Evolutionary conservation across 441 rosid species (phyloP), one percentile per base, ranked within the genome.

Genomic region (Oxalis stricta): DNA sequence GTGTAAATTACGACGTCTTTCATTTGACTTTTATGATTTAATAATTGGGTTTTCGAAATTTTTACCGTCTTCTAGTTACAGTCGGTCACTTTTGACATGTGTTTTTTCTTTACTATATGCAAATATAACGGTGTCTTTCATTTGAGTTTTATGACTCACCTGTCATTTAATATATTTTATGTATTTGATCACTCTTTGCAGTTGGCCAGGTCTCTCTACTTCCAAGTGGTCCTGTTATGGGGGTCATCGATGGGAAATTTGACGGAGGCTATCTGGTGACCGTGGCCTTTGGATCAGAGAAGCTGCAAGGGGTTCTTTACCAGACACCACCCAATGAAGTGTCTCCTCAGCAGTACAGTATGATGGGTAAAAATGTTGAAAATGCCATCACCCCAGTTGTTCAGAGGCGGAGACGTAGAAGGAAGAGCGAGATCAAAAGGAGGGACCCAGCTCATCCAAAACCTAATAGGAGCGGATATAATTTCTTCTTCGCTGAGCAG

Each of bases 371-470:
- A 50, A 59, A 42, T 30, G 64, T 44, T 59, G 66, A 44, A 26
- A 56, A 38, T 28, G 53, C 60, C 26, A 41, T 22, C 10, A 59
- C 55, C 20, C 32, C 68, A 7, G 72, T 74, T 7, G 49, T 70
- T 13, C 84, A 80, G 35, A 81, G 86, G 2, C 81, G 79, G 12
- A 70, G 79, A 4, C 73, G 95, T 35, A 70, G 94, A 59, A 91
- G 77, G 79, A 86, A 81, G 65, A 73, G 69, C 0, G 95, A 81
- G 72, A 91, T 86, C 23, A 81, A 72, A 62, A 81, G 80, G 55
- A 77, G 95, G 37, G 98, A 91, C 64, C 98, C 96, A 21, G 73
- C 72, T 58, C 95, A 79, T 68, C 99, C 99, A 0, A 86, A 91
- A 42, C 93, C 95, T 0, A 91, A 83, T 48, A 67, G 95, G 68